Conservation (phyloP, 2,329 filamentous ascomycete species). For the Colletotrichum graminicola region DNA sequence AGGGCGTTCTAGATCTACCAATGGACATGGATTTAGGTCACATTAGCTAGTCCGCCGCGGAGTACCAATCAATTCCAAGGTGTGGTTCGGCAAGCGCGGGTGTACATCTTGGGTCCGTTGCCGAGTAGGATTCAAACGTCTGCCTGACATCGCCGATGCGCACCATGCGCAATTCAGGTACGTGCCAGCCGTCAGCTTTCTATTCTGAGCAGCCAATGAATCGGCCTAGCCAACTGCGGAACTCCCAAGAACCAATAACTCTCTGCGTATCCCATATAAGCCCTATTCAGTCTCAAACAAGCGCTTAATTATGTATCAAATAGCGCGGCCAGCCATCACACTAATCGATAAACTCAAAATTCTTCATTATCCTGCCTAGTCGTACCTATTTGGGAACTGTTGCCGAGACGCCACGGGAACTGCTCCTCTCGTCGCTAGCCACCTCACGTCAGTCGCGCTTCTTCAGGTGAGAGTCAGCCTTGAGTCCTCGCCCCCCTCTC, state of each 20-base stretch:
- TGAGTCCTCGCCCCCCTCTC: not conserved
- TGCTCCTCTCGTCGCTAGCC: not conserved
- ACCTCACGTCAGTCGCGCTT: not conserved
- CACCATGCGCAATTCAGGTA: constrained; percentile 22
- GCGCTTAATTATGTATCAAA: constrained; percentile 24
- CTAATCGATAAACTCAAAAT: not conserved
- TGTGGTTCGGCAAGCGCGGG: constrained; percentile 6
- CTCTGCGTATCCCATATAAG: not conserved
- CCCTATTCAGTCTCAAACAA: constrained; percentile 12
- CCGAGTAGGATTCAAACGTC: constrained; percentile 7
- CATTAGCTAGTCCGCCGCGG: not conserved
- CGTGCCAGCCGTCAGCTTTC: constrained; percentile 8
- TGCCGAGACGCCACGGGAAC: constrained; percentile 1
- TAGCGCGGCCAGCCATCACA: not conserved
- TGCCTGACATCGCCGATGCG: constrained; percentile 11
- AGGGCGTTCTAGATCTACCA: not conserved
- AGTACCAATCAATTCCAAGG: not conserved
- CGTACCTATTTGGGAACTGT: not conserved
- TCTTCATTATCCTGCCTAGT: not conserved
- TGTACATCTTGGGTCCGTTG: not conserved
- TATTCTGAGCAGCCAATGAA: constrained; percentile 19
- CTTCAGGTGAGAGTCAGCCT: not conserved
- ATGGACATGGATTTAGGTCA: not conserved
- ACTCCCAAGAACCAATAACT: not conserved
- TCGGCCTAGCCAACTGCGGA: constrained; percentile 12